Conservation (phyloP, 2,329 filamentous ascomycete genomes). For the Paraphoma sp. region DNA sequence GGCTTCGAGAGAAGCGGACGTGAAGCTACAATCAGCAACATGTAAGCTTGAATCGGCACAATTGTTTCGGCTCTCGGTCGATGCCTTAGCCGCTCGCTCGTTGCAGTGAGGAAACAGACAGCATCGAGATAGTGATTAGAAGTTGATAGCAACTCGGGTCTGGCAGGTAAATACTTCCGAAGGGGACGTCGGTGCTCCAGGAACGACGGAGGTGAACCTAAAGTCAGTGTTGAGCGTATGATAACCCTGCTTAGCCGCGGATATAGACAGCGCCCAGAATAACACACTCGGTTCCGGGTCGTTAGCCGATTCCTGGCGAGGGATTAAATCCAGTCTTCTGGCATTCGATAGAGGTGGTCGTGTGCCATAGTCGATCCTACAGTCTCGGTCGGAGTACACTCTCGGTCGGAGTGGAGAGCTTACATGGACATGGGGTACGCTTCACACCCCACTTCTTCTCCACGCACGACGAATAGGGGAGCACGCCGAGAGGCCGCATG, state of each 20-base stretch:
- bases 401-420: constrained; percentile 5
- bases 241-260: neutral
- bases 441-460: neutral
- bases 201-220: neutral
- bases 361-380: neutral
- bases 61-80: no score
- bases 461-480: neutral
- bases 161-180: neutral
- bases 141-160: neutral
- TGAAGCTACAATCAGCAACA: no score
- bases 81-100: neutral
- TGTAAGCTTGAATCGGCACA: no score
- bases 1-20: no score
- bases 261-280: neutral
- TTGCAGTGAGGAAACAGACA: neutral
- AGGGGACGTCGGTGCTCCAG: neutral
- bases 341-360: neutral
- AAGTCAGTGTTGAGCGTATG: neutral
- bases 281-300: neutral
- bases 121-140: neutral
- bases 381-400: constrained; percentile 6
- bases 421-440: constrained; percentile 6
- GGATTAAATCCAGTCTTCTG: neutral
- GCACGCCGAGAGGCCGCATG: neutral
- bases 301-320: neutral